These are phyloP conservation scores for Sporothrix schenckii DNA, from an alignment of 2,329 filamentous ascomycete species.

Conservation along the genomic window DNA sequence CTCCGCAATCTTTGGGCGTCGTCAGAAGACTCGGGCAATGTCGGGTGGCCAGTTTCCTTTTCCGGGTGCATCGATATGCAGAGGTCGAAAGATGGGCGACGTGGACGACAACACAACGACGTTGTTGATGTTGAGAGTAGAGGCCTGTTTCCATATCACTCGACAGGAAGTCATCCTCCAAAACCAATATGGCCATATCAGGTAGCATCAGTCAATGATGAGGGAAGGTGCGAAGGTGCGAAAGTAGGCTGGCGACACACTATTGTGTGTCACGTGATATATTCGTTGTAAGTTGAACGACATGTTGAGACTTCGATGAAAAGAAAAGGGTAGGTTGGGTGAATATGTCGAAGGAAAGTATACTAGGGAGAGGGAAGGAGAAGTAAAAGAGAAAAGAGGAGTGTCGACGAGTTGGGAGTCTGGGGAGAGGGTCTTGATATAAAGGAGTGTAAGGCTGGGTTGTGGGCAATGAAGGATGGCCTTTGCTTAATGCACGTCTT, in stretches of 20 bases:
- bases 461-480: slow-evolving; percentile 13
- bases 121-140: not conserved
- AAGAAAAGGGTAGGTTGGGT: not conserved
- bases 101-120: not conserved
- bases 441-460: slow-evolving; percentile 14
- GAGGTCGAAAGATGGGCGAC: not conserved
- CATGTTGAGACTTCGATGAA: not conserved
- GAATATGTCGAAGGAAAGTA: not conserved
- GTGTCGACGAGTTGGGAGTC: not conserved
- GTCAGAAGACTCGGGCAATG: slow-evolving; percentile 12
- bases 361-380: not conserved
- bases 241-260: not conserved
- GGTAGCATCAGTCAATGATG: too few relatives aligned
- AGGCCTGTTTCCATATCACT: not conserved
- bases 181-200: not conserved
- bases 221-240: slow-evolving; percentile 3
- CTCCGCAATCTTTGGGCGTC: not conserved
- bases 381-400: not conserved
- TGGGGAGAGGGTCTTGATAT: slow-evolving; percentile 24
- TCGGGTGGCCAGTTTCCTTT: slow-evolving; percentile 18
- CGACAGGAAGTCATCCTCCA: not conserved
- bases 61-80: not conserved
- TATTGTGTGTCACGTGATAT: not conserved
- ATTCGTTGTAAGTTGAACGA: not conserved
- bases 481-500: not conserved